Base-by-base conservation (phyloP, 345 rosid genomes). In the Eucalyptus fibrosa region DNA sequence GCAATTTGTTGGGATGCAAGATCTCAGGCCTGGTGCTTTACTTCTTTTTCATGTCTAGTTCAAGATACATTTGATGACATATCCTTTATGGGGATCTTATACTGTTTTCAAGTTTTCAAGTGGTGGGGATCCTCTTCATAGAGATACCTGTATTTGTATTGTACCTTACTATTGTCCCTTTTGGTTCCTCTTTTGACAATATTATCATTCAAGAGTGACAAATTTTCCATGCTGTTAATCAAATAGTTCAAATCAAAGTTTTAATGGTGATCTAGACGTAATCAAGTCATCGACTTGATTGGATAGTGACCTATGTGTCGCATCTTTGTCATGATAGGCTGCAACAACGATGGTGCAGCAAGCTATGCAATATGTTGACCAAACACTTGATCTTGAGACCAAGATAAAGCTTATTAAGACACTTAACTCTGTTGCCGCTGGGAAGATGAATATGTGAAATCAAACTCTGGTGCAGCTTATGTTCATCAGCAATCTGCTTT, bases 391-490 rank as follows among this genome's bases (percentile, higher is more conserved):
- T 56, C 62, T 56, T 56, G 62, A 56, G 62, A 56, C 62, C 62
- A 56, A 56, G 62, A 56, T 56, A 56, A 10, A 56, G 62, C 62
- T 56, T 56, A 23, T 56, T 56, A 56, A 23, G 12, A 56, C 62
- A 56, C 62, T 56, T 56, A 56, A 56, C 28, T 56, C 6, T 98
- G 96, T 95, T 28, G 94, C 98, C 87, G 94, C 97, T 23, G 97
- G 99, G 60, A 97, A 97, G 98, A 97, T 97, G 91, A 87, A 87
- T 87, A 30, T 87, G 51, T 87, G 45, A 30, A 87, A 13, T 47
- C 69, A 62, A 30, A 60, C 69, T 62, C 32, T 62, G n/a, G 15
- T 28, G 16, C 5, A 30, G 34, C 69, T 60, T 62, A 62, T 62
- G 32, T 30, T 86, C 30, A 85, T 40, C 16, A 87, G 55, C 87